Evolutionary conservation across 306 rosid genomes (phyloP), one percentile per base, ranked within the genome.

Genomic region (Dalbergia cochinchinensis): DNA sequence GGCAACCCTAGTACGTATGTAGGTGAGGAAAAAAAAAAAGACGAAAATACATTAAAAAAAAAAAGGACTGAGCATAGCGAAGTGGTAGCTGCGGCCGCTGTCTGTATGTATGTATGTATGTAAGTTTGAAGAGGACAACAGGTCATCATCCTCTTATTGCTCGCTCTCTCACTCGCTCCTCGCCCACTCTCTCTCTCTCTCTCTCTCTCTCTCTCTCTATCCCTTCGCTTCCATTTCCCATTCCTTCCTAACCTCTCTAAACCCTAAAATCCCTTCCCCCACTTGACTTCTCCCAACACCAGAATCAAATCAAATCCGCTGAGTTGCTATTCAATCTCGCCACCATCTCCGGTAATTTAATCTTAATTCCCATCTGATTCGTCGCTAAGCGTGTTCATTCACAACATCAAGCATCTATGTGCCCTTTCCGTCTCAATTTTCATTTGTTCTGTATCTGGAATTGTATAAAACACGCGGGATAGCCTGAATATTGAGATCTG

Each of bases 321-420:
- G 69, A 7, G 14, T n/a, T 45, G 76, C 72, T 81, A 16, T 33
- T 16, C 69, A 68, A 13, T 59, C 37, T 35, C 48, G 41, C 31
- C 0, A 60, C 55, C 22, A 16, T 69, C 76, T 31, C 19, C 33
- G 18, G 35, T 74, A 26, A 26, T 74, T 67, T 2, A 65, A 42
- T 65, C 57, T 65, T 65, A 31, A 57, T 31, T 66, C 62, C 59
- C 7, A n/a, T 39, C 55, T 33, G 53, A 42, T 80, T 67, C 19
- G 15, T 14, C 6, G 44, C 54, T 12, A 11, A 35, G n/a, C 67
- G 6, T 73, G 31, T 13, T 65, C 42, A 16, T 26, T n/a, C 18
- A 7, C 4, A 18, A 26, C 26, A 41, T 16, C 62, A 15, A 33
- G 16, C 10, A 11, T 73, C 31, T 73, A 2, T 7, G 8, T 19